Evolutionary conservation across 257 asterid species (phyloP).

Genomic region (Capsicum chinense): DNA sequence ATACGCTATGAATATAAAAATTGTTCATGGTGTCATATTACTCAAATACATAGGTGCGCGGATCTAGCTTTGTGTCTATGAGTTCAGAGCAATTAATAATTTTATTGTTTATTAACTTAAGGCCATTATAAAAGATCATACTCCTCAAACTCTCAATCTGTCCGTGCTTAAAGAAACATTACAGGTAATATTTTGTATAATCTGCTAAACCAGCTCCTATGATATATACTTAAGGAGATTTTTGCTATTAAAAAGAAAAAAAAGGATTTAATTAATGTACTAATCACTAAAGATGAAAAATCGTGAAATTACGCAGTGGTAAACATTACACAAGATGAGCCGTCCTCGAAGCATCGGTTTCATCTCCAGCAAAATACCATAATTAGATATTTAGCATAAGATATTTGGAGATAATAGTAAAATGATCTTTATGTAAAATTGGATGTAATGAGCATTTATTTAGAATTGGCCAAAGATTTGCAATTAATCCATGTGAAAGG

Average conservation of each 20-base stretch:
- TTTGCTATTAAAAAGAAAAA: no score
- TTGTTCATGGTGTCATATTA: not conserved
- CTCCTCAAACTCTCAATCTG: not conserved
- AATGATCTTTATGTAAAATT: not conserved
- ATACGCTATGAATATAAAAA: no score
- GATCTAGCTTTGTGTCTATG: not conserved
- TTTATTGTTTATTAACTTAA: not conserved
- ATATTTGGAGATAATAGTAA: not conserved
- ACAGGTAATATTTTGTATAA: no score
- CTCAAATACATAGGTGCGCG: not conserved
- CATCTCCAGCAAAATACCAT: not conserved
- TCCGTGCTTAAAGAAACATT: not conserved
- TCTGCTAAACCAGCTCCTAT: no score
- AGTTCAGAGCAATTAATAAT: no score
- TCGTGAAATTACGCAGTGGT: not conserved
- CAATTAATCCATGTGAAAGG: conserved; percentile 11
- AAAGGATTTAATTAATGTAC: no score
- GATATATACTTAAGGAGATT: no score
- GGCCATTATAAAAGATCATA: not conserved
- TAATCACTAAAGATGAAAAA: not conserved
- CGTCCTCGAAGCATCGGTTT: not conserved
- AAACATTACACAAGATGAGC: not conserved
- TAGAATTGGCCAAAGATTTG: not conserved
- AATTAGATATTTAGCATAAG: not conserved
- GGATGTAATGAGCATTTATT: not conserved